Evolutionary conservation across 108 stramenopile genomes (phyloP).

Genomic region (Nitzschia sp.): DNA sequence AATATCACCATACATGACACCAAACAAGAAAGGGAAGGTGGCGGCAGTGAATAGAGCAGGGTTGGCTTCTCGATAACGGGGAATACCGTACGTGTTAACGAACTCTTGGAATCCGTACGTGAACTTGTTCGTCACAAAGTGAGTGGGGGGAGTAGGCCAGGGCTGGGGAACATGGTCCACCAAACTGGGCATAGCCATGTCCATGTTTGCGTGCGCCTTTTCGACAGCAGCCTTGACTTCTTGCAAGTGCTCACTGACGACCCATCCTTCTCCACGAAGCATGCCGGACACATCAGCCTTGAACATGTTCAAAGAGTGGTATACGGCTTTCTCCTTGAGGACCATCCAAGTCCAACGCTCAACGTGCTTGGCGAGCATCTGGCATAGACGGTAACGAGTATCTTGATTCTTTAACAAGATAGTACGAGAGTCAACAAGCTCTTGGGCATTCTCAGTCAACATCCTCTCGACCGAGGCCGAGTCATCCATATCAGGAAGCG

Average conservation of each 20-base stretch:
- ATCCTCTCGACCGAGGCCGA: conserved; percentile 76
- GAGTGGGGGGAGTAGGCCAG: conserved; percentile 96
- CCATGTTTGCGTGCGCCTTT: conserved; percentile 89
- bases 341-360: conserved; percentile 94
- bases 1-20: conserved; percentile 99
- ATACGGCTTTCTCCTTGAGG: conserved; percentile 91
- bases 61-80: conserved; percentile 97
- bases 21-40: conserved; percentile 98
- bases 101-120: conserved; percentile 96
- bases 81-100: conserved; percentile 99
- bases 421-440: conserved; percentile 86
- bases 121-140: conserved; percentile 96
- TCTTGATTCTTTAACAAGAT: conserved; percentile 97
- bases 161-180: conserved; percentile 88
- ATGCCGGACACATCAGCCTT: conserved; percentile 94
- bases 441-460: conserved; percentile 88
- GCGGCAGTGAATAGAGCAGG: conserved; percentile 98
- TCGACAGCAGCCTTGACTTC: conserved; percentile 78
- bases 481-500: conserved; percentile 94
- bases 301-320: conserved; percentile 98
- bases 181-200: conserved; percentile 84
- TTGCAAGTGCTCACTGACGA: conserved; percentile 75
- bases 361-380: conserved; percentile 81
- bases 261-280: conserved; percentile 98
- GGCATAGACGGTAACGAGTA: conserved; percentile 90